Evolutionary conservation across 306 rosid species (phyloP).

Genomic region (Vigna radiata): DNA sequence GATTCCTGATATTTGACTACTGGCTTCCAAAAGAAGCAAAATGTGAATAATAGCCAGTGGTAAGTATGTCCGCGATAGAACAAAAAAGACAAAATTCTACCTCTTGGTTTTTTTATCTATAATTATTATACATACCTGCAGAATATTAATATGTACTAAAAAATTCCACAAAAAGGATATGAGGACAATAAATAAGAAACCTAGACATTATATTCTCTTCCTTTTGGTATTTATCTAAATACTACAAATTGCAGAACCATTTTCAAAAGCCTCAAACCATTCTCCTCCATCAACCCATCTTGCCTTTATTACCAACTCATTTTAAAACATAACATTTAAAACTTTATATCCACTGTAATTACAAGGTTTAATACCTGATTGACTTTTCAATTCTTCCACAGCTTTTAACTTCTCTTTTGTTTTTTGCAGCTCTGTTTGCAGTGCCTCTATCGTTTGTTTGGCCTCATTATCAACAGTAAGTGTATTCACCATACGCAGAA

Average conservation of each 20-base stretch:
- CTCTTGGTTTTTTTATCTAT: neutral
- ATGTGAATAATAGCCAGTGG: slow-evolving; percentile 5
- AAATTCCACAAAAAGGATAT: slow-evolving; percentile 6
- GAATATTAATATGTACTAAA: slow-evolving; percentile 1
- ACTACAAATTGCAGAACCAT: slow-evolving; percentile 15
- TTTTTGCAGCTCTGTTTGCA: slow-evolving; percentile 82
- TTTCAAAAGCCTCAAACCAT: slow-evolving; percentile 29
- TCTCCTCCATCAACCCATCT: slow-evolving; percentile 22
- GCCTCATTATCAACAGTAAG: slow-evolving; percentile 89
- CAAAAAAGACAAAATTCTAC: slow-evolving; percentile 32
- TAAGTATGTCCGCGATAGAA: slow-evolving; percentile 4
- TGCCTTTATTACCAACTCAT: slow-evolving; percentile 17
- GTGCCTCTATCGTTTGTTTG: slow-evolving; percentile 94
- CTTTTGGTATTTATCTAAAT: slow-evolving; percentile 27
- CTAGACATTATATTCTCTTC: slow-evolving; percentile 7
- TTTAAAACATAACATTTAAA: slow-evolving; percentile 35
- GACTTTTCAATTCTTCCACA: slow-evolving; percentile 88
- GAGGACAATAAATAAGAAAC: slow-evolving; percentile 17
- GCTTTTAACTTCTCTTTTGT: slow-evolving; percentile 93
- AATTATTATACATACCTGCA: slow-evolving; percentile 2
- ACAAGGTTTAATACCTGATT: slow-evolving; percentile 68
- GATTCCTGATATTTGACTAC: slow-evolving; percentile 8
- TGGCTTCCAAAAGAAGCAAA: slow-evolving; percentile 32
- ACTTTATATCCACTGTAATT: slow-evolving; percentile 18
- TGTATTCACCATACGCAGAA: slow-evolving; percentile 93